Evolutionary conservation across 2,329 filamentous ascomycete species (phyloP), one percentile per base, ranked within the genome.

Genomic region (Paraphoma chrysanthemicola): DNA sequence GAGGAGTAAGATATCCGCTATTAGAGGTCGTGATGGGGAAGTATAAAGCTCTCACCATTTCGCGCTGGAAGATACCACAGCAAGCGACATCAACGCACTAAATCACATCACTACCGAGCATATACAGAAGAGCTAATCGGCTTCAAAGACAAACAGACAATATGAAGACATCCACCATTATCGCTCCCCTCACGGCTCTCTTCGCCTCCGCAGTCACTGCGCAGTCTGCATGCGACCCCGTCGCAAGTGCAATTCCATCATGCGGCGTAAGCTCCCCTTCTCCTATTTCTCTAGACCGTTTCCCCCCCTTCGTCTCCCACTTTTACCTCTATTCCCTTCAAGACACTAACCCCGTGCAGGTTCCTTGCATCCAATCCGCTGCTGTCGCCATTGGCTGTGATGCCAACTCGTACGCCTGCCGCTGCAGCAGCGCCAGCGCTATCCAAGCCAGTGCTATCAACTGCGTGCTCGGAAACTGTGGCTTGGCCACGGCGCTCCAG

Each of bases 341-440:
- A 47, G 1, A 50, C 33, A 44, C 23, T 17, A 16, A 42, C 10
- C 16, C 5, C 39, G 4, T 10, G 4, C 31, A 57, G 55, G 51
- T 54, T 28, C 55, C 50, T 1, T 58, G 56, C 50, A 52, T 58
- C n/a, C n/a, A 18, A 16, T 54, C 51, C 48, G 56, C 56, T 14
- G 56, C 49, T 11, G 30, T 43, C 11, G 44, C 18, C 9, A 44
- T 45, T 14, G 56, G 56, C 23, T 58, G 56, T 28, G 44, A 18
- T n/a, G 17, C 7, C 33, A 18, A 4, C 28, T 39, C 52, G 42
- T 58, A 54, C 43, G 17, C 14, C 8, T 58, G 56, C 52, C 56
- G 50, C 31, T 58, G 56, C 52, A 33, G 16, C 31, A 52, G 48
- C 23, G 12, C 56, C 9, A 43, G 16, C 7, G 56, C 56, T 4